Conservation (phyloP, 2,329 filamentous ascomycete genomes). For the Beauveria scarabaeidicola region DNA sequence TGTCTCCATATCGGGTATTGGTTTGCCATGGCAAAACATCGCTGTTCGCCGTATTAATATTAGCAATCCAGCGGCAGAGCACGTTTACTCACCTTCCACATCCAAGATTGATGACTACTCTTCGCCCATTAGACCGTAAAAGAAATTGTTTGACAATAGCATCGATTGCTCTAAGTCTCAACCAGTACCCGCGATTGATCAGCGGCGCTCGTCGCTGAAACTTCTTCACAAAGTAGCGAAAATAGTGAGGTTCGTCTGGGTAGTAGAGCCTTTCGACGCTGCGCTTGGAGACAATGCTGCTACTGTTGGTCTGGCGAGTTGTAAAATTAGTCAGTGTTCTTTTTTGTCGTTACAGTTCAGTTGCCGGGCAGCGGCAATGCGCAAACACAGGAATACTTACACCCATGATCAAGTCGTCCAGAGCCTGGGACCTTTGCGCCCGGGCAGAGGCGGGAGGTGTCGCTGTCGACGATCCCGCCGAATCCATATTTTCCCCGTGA, state of each 20-base stretch:
- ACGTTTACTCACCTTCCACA: conserved; percentile 69
- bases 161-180: conserved; percentile 77
- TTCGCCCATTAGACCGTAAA: conserved; percentile 46
- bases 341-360: no score
- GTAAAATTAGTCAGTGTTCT: background rate
- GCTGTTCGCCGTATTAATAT: conserved; percentile 35
- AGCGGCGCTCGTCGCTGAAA: conserved; percentile 75
- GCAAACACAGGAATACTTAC: conserved; percentile 28
- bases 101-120: conserved; percentile 74
- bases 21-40: conserved; percentile 84
- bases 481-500: background rate
- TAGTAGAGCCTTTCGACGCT: conserved; percentile 88
- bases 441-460: conserved; percentile 13
- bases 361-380: no score
- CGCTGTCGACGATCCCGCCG: background rate
- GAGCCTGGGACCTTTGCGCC: conserved; percentile 18
- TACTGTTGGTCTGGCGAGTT: conserved; percentile 68
- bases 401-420: conserved; percentile 48
- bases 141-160: conserved; percentile 67
- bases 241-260: conserved; percentile 69
- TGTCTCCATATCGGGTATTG: conserved; percentile 54
- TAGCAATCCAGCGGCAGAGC: background rate
- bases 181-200: conserved; percentile 83
- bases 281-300: conserved; percentile 84
- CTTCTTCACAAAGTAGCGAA: conserved; percentile 79